Evolutionary conservation across 208 protist species (phyloP).

Genomic region (Leishmania turanica): DNA sequence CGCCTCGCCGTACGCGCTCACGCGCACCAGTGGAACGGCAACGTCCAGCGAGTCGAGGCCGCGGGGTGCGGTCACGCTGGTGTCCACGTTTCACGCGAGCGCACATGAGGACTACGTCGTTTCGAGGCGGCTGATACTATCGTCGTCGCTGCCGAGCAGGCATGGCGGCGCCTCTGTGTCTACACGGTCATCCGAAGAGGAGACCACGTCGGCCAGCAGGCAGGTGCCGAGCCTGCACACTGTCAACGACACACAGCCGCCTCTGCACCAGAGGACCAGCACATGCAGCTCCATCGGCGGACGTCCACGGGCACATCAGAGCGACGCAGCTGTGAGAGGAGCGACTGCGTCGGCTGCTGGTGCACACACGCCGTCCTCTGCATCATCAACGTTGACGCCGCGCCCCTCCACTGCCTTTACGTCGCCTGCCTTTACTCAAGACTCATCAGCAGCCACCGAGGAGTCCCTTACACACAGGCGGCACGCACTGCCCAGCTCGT

Average conservation of each 20-base stretch:
- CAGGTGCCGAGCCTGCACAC: conserved; percentile 6
- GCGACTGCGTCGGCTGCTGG: background rate
- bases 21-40: conserved; percentile 1
- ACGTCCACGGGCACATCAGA: background rate
- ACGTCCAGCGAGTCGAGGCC: conserved; percentile 2
- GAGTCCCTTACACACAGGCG: background rate
- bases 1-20: background rate
- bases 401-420: conserved; percentile 18
- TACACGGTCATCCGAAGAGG: background rate
- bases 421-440: conserved; percentile 15
- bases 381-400: conserved; percentile 9
- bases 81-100: background rate
- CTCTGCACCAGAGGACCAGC: background rate
- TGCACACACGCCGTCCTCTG: background rate
- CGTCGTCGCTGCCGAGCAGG: background rate
- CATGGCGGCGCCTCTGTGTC: background rate
- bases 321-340: background rate
- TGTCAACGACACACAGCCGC: conserved; percentile 6
- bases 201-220: background rate
- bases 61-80: background rate
- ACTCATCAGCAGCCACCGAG: background rate
- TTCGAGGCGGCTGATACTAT: background rate
- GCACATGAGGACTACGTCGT: background rate
- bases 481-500: background rate
- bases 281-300: background rate